Evolutionary conservation across 371 early-diverging fungal species (phyloP).

Genomic region (Mortierella sp.): DNA sequence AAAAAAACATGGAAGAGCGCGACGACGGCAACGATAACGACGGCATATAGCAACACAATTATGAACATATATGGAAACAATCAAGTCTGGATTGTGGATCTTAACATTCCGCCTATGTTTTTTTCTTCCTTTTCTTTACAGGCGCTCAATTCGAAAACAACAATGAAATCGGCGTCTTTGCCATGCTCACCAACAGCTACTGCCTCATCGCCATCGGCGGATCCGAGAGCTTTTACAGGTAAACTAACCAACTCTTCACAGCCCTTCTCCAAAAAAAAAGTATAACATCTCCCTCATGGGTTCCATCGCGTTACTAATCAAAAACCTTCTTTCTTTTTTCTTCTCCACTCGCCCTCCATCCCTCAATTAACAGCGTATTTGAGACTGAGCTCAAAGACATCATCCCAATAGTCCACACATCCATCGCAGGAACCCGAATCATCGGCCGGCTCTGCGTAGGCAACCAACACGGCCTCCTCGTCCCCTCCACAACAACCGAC

Average conservation of each 20-base stretch:
- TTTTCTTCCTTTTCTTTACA: conserved; percentile 24
- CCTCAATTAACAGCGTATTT: conserved; percentile 78
- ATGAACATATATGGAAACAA: neutral
- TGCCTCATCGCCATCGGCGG: conserved; percentile 98
- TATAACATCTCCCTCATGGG: no score
- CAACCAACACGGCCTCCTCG: conserved; percentile 97
- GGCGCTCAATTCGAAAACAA: conserved; percentile 98
- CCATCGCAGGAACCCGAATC: conserved; percentile 99
- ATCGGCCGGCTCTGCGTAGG: conserved; percentile 97
- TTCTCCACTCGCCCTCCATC: neutral
- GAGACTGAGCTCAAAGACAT: conserved; percentile 96
- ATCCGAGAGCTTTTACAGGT: conserved; percentile 88
- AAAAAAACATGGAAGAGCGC: no score
- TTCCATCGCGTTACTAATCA: no score
- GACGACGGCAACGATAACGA: no score
- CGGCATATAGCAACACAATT: no score
- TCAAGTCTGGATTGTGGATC: neutral
- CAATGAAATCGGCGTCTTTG: conserved; percentile 98
- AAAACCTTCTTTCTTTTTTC: neutral
- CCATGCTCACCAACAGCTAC: conserved; percentile 98
- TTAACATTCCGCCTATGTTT: neutral
- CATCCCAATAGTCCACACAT: conserved; percentile 98
- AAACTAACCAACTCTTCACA: neutral
- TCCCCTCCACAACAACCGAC: conserved; percentile 98
- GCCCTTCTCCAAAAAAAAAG: neutral